Evolutionary conservation across 305 asterid species (phyloP), one percentile per base, ranked within the genome.

Genomic region (Salvia sclarea): DNA sequence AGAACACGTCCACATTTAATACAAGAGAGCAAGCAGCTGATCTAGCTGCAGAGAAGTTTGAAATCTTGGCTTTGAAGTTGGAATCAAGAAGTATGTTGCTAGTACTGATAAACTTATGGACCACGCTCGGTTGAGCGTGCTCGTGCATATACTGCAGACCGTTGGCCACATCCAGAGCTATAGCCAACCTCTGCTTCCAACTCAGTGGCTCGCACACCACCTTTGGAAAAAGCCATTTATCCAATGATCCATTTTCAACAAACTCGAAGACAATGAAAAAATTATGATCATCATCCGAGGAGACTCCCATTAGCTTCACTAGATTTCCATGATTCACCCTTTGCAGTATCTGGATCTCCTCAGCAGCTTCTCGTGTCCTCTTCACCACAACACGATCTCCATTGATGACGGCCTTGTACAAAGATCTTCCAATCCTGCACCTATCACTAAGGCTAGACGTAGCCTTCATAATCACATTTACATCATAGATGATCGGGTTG

Each of bases 111-210:
- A 88, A 93, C 69, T 87, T 93, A 75, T 93, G 98, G 48, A 91
- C 96, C 10, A 88, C 90, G 22, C 68, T 79, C 0, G 98, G 96
- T 62, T 89, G 75, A n/a, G 97, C 81, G 75, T 91, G 97, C 63
- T 94, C 96, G 66, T 94, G 97, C 57, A 94, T 84, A 79, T 93
- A 91, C 14, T 91, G 92, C 1, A 91, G 96, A 18, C 96, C 97
- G 54, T 89, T 91, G 6, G 98, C 97, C 0, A 94, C 85, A 38
- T 91, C 97, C 5, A 83, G 72, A 11, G 89, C 93, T 12, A 87
- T 83, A 18, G 84, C 69, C 45, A 94, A 64, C 66, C 97, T 74
- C 43, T 87, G 74, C 70, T 76, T 87, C 98, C 97, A 91, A 62
- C 76, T 87, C 12, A 86, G 31, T 18, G 75, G 73, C 61, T 12